These are phyloP conservation scores for Aspergillus transmontanensis DNA, from an alignment of 2,329 filamentous ascomycete species.

Conservation along the genomic window DNA sequence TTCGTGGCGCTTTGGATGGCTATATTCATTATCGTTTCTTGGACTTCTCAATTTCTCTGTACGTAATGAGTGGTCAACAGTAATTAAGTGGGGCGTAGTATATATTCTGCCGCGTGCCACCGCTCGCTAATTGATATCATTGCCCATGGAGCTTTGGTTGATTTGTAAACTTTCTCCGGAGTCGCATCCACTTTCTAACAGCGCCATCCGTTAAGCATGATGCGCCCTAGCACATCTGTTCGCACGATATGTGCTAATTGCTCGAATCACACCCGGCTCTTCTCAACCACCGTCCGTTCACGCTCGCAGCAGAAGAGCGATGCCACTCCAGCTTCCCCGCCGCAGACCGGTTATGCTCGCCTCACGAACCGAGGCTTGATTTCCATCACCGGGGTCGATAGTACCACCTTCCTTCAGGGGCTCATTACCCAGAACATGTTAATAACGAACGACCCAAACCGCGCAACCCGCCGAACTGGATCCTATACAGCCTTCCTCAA, in stretches of 20 bases:
- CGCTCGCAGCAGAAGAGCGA: constrained; percentile 21
- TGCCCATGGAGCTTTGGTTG: constrained; percentile 25
- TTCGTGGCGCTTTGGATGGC: not conserved
- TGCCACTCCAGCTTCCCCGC: constrained; percentile 37
- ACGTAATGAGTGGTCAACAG: not conserved
- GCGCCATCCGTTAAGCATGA: constrained; percentile 24
- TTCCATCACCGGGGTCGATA: constrained; percentile 75
- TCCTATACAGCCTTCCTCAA: constrained; percentile 86
- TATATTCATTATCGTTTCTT: not conserved
- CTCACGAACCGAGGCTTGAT: constrained; percentile 78
- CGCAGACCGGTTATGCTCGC: constrained; percentile 49
- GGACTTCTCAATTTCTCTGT: not conserved
- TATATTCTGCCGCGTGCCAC: not conserved
- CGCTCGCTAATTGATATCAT: constrained; percentile 25
- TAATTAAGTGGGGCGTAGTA: not conserved
- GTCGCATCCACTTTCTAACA: not conserved
- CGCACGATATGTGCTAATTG: constrained; percentile 35
- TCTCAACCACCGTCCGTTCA: constrained; percentile 31
- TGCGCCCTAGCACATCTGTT: constrained; percentile 31
- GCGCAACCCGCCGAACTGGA: constrained; percentile 46
- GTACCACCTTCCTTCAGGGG: constrained; percentile 83
- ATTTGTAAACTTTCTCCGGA: constrained; percentile 27
- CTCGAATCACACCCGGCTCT: constrained; percentile 27
- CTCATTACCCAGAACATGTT: constrained; percentile 76
- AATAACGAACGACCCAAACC: constrained; percentile 44